phyloP scores from a whole-genome alignment of 257 asterid species.

The Paulownia fortunei region DNA sequence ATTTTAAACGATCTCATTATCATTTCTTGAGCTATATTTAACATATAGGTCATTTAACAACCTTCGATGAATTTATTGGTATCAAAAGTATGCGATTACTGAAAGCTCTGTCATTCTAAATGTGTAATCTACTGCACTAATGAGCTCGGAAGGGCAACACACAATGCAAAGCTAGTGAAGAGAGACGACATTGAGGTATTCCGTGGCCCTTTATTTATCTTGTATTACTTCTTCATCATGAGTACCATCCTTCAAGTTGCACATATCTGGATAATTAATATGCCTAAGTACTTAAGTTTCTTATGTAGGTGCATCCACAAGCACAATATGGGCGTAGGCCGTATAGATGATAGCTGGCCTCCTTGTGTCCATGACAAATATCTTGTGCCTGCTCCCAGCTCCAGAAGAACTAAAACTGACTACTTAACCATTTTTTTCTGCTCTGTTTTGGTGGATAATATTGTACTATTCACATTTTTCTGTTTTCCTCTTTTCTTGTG shows the following conservation, averaged over 20 bases:
- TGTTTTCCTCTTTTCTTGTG: background rate
- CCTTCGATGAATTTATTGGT: no score
- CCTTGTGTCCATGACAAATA: conserved; percentile 83
- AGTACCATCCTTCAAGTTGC: background rate
- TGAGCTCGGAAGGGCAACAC: conserved; percentile 90
- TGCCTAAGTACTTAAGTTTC: background rate
- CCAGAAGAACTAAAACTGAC: conserved; percentile 27
- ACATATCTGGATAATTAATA: background rate
- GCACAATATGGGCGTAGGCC: conserved; percentile 95
- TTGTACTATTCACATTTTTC: background rate
- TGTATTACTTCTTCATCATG: background rate
- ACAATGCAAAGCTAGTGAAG: conserved; percentile 65
- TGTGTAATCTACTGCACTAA: conserved; percentile 80
- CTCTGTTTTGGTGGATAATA: background rate
- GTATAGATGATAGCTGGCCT: conserved; percentile 99
- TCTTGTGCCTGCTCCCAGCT: conserved; percentile 78
- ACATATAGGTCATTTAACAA: no score
- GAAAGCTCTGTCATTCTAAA: no score
- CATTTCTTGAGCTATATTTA: no score
- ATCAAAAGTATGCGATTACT: no score
- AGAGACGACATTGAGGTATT: conserved; percentile 86
- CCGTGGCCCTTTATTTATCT: background rate
- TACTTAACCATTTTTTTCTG: background rate
- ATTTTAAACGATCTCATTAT: no score
- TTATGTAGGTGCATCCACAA: conserved; percentile 87